These are phyloP conservation scores for Juglanconis oblonga DNA, from an alignment of 2,329 filamentous ascomycete genomes.

Conservation along the genomic window DNA sequence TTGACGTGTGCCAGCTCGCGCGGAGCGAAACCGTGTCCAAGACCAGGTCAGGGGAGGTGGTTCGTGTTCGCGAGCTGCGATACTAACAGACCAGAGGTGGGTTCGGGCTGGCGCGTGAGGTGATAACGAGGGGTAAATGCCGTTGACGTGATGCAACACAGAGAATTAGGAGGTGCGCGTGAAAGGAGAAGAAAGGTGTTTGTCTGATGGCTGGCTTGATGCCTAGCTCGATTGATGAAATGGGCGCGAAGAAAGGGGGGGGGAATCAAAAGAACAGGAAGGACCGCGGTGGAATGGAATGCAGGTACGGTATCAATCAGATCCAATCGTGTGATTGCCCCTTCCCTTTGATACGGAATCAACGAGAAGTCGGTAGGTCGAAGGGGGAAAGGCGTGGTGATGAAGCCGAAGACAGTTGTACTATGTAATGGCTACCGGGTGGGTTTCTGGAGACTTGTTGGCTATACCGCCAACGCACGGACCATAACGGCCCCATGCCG, in stretches of 20 bases:
- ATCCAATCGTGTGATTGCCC: constrained; percentile 3
- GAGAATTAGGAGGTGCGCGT: not conserved
- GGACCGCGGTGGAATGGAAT: constrained; percentile 2
- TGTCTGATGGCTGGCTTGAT: constrained; percentile 14
- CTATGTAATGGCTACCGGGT: not conserved
- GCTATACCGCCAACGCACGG: too few species aligned
- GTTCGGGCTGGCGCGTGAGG: not conserved
- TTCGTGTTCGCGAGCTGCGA: not conserved
- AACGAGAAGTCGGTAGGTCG: constrained; percentile 4
- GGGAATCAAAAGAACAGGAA: constrained; percentile 9
- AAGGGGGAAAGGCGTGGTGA: not conserved
- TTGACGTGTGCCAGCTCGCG: constrained; percentile 31
- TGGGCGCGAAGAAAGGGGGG: constrained; percentile 13
- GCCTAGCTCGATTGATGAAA: constrained; percentile 12
- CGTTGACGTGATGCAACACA: not conserved
- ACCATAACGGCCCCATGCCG: too few species aligned
- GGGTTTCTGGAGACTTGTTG: too few species aligned
- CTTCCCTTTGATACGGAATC: constrained; percentile 7
- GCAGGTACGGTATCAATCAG: constrained; percentile 6
- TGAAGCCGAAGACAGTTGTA: not conserved
- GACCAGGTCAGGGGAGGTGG: constrained; percentile 3
- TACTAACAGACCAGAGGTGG: not conserved
- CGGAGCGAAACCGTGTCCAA: constrained; percentile 18
- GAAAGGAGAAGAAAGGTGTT: not conserved
- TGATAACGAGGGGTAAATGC: not conserved